Evolutionary conservation across 1,139 yeast species (phyloP).

Genomic region (Nakaseomyces nivariensis): DNA sequence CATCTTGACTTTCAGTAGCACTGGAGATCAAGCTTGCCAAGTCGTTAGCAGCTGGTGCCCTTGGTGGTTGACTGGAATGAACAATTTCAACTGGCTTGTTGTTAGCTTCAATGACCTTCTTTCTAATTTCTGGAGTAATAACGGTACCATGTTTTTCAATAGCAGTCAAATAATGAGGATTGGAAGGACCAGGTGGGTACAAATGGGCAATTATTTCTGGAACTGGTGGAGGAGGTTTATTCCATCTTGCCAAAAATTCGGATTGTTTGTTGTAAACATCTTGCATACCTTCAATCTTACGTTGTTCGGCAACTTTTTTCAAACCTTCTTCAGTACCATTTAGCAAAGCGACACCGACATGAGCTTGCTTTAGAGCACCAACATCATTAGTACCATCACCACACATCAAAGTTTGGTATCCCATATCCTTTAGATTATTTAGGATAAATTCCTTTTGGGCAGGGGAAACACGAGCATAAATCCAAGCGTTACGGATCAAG

Average conservation of each 20-base stretch:
- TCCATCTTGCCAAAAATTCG: constrained; percentile 70
- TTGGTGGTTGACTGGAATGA: constrained; percentile 23
- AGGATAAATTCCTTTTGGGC: constrained; percentile 86
- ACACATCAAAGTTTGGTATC: constrained; percentile 93
- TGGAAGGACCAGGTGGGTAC: constrained; percentile 90
- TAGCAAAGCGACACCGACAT: constrained; percentile 90
- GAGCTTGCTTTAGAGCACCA: constrained; percentile 98
- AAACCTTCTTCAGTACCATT: constrained; percentile 95
- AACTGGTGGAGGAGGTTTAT: constrained; percentile 72
- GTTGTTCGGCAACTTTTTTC: constrained; percentile 79
- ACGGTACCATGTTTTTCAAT: constrained; percentile 74
- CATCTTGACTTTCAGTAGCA: constrained; percentile 61
- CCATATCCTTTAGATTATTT: constrained; percentile 74
- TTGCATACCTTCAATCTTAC: constrained; percentile 54
- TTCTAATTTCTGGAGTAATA: constrained; percentile 57
- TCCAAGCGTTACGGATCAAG: constrained; percentile 85
- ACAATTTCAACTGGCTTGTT: constrained; percentile 22
- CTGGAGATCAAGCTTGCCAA: constrained; percentile 69
- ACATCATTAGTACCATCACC: constrained; percentile 99
- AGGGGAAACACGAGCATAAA: constrained; percentile 97
- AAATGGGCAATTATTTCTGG: constrained; percentile 84
- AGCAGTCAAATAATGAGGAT: constrained; percentile 82
- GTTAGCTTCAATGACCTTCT: constrained; percentile 39
- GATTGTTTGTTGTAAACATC: constrained; percentile 78
- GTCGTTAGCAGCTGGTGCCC: constrained; percentile 36